Evolutionary conservation across 1,139 yeast genomes (phyloP).

Genomic region (Hemisphaericaspora lyxosophila): DNA sequence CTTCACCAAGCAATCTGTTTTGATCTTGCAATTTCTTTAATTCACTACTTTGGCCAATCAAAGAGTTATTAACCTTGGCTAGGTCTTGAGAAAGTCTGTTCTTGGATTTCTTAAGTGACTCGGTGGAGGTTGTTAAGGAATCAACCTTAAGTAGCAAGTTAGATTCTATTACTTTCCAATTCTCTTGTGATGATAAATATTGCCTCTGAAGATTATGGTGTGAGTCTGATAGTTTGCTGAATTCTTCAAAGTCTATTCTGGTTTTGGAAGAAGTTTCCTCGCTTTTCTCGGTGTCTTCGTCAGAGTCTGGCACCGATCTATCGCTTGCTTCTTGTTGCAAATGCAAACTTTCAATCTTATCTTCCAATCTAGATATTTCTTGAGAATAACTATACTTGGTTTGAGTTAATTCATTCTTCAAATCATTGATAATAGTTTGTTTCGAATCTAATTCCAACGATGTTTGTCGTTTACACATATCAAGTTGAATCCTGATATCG

Average conservation of each 20-base stretch:
- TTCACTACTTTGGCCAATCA: constrained; percentile 25
- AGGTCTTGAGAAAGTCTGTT: constrained; percentile 30
- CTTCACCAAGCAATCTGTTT: constrained; percentile 13
- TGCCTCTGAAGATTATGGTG: constrained; percentile 60
- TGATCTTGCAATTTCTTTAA: constrained; percentile 19
- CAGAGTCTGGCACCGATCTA: constrained; percentile 4
- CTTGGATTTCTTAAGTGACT: constrained; percentile 34
- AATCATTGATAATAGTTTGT: constrained; percentile 23
- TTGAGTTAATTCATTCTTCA: constrained; percentile 27
- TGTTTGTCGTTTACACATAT: constrained; percentile 39
- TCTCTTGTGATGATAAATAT: constrained; percentile 63
- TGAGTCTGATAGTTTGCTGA: constrained; percentile 37
- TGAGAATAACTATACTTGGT: constrained; percentile 37
- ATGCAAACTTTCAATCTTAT: constrained; percentile 45
- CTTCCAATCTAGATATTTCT: constrained; percentile 52
- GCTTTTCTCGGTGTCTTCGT: constrained; percentile 13
- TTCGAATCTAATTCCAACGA: constrained; percentile 34
- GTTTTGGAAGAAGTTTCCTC: constrained; percentile 9
- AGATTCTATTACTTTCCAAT: constrained; percentile 65
- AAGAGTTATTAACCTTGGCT: constrained; percentile 21
- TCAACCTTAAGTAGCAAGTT: constrained; percentile 49
- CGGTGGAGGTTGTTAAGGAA: constrained; percentile 40
- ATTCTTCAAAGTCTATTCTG: constrained; percentile 29
- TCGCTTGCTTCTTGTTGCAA: constrained; percentile 23
- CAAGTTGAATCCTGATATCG: constrained; percentile 41